A percentile compares a stretch with the other conserved stretches of the same genome.
Evolutionary conservation across 495 filamentous ascomycete species (phyloP).

Genomic region (Thozetella sp.): DNA sequence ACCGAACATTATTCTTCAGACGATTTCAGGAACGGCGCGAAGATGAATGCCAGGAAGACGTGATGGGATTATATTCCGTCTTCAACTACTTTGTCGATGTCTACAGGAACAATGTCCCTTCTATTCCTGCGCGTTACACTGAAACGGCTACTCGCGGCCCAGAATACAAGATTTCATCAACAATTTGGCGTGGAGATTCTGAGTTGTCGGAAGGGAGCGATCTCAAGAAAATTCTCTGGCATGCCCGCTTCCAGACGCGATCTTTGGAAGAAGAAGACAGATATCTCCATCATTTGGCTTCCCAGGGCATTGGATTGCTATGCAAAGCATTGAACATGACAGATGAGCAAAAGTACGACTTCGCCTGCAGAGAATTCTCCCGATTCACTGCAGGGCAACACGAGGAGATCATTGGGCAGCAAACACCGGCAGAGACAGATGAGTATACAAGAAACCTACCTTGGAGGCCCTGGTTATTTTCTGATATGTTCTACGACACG

Average conservation of each 20-base stretch:
- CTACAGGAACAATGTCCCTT: too few species aligned
- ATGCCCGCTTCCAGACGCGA: background rate
- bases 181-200: background rate
- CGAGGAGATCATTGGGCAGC: background rate
- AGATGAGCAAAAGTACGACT: background rate
- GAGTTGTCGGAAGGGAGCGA: background rate
- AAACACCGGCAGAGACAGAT: background rate
- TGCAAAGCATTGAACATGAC: background rate
- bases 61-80: too few species aligned
- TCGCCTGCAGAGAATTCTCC: background rate
- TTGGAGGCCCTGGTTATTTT: background rate
- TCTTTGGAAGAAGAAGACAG: background rate
- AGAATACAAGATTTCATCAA: background rate
- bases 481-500: background rate
- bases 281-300: background rate
- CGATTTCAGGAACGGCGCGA: too few species aligned
- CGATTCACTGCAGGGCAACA: background rate
- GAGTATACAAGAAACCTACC: background rate
- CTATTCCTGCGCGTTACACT: too few species aligned
- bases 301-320: background rate
- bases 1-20: too few species aligned
- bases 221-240: background rate
- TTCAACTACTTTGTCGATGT: too few species aligned
- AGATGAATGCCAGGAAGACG: too few species aligned
- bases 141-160: too few species aligned